Conservation (phyloP, 768 basidiomycete genomes). For the Mrakia frigida region DNA sequence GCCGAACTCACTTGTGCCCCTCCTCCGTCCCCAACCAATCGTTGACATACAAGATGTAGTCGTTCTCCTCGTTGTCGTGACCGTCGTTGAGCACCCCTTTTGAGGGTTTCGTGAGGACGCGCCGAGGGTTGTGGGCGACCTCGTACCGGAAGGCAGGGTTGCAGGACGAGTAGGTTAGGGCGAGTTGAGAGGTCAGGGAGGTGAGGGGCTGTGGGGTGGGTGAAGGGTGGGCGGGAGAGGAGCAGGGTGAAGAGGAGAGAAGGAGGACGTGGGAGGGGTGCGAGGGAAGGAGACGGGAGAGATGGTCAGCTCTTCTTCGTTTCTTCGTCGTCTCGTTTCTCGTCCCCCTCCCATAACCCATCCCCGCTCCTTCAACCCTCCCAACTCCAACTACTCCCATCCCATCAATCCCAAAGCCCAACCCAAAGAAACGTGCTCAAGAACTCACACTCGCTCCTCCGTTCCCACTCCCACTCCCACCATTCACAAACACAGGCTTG, state of each 20-base stretch:
- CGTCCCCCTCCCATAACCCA: no score
- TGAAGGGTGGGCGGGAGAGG: background rate
- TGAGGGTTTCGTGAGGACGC: constrained; percentile 95
- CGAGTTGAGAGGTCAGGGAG: constrained; percentile 74
- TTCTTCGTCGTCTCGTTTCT: no score
- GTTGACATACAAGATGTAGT: constrained; percentile 98
- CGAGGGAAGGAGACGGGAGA: background rate
- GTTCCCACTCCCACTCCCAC: background rate
- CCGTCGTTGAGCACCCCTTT: constrained; percentile 94
- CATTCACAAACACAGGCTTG: background rate
- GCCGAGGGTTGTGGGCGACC: constrained; percentile 84
- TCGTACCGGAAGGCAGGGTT: constrained; percentile 95
- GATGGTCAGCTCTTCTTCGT: background rate
- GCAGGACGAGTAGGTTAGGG: constrained; percentile 89
- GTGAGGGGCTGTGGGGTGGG: constrained; percentile 46
- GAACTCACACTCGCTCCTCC: background rate
- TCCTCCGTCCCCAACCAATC: constrained; percentile 93
- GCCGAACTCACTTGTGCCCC: constrained; percentile 73
- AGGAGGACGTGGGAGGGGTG: no score
- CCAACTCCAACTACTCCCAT: no score
- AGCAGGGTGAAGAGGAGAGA: background rate
- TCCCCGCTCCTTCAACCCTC: no score
- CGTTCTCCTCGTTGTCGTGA: constrained; percentile 97
- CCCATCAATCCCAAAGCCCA: background rate
- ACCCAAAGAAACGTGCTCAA: background rate